Conservation (phyloP, 306 rosid genomes). For the Glycine soja region DNA sequence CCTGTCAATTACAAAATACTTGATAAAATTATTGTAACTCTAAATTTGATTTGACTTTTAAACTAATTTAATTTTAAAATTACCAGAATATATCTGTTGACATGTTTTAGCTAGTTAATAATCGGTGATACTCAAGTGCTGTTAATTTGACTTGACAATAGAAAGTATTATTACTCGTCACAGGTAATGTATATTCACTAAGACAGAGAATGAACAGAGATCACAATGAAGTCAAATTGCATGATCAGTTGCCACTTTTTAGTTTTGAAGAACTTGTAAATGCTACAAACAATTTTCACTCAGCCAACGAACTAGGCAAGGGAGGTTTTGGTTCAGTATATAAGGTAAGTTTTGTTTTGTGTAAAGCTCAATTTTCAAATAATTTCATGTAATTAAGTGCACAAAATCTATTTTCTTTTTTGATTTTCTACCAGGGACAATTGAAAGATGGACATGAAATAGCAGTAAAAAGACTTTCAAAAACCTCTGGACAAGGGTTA, state of each 20-base stretch:
- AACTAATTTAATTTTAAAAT: no score
- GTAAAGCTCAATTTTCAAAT: not conserved
- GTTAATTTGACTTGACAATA: not conserved
- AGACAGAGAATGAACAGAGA: not conserved
- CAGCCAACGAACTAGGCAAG: not conserved
- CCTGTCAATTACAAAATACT: no score
- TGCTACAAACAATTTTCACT: slow-evolving; percentile 47
- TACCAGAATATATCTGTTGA: no score
- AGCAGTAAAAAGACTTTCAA: slow-evolving; percentile 50
- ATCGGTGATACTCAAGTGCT: not conserved
- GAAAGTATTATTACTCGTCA: not conserved
- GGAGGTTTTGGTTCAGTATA: slow-evolving; percentile 45
- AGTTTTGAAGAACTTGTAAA: slow-evolving; percentile 38
- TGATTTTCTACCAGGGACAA: slow-evolving; percentile 13
- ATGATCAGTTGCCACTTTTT: slow-evolving; percentile 21
- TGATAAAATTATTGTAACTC: no score
- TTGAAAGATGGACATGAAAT: slow-evolving; percentile 37
- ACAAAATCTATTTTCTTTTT: not conserved
- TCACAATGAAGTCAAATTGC: slow-evolving; percentile 3
- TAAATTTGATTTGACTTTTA: no score
- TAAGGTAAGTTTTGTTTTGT: slow-evolving; percentile 5
- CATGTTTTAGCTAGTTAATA: no score
- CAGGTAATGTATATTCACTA: not conserved
- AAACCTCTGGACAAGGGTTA: slow-evolving; percentile 43
- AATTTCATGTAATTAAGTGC: not conserved